Conservation (phyloP, 768 basidiomycete species). For the Calocybe gangraenosa region DNA sequence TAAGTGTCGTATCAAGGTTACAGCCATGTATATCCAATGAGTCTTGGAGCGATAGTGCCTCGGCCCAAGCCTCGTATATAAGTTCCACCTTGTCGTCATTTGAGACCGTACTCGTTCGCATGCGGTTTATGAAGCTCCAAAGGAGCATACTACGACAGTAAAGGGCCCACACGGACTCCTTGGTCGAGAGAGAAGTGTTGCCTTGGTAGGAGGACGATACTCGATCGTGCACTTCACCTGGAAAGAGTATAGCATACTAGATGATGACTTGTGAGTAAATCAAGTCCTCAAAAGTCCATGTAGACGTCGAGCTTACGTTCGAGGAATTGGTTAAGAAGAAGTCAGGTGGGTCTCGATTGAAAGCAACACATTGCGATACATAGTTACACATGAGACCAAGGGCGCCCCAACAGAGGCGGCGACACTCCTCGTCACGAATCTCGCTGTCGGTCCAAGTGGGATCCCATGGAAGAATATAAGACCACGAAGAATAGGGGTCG, state of each 20-base stretch:
- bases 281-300: slow-evolving; percentile 1
- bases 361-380: slow-evolving; percentile 64
- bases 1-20: slow-evolving; percentile 62
- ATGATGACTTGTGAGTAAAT: slow-evolving; percentile 9
- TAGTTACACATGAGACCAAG: slow-evolving; percentile 66
- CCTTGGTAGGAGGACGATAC: slow-evolving; percentile 33
- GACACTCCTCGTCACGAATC: slow-evolving; percentile 62
- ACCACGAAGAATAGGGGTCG: slow-evolving; percentile 39
- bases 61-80: slow-evolving; percentile 59
- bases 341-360: slow-evolving; percentile 51
- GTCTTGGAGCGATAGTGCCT: slow-evolving; percentile 64
- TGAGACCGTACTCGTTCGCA: slow-evolving; percentile 36
- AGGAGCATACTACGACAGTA: slow-evolving; percentile 80
- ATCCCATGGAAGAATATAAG: slow-evolving; percentile 60
- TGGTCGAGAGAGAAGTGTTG: slow-evolving; percentile 49
- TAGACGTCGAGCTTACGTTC: slow-evolving; percentile 45
- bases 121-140: slow-evolving; percentile 66
- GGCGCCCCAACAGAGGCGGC: slow-evolving; percentile 75
- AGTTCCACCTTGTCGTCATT: slow-evolving; percentile 55
- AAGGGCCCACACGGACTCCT: slow-evolving; percentile 78
- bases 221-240: slow-evolving; percentile 64
- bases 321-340: slow-evolving; percentile 61
- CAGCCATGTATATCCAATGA: slow-evolving; percentile 65
- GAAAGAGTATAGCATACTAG: slow-evolving; percentile 67
- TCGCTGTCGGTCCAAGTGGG: slow-evolving; percentile 50